phyloP scores from a whole-genome alignment of 331 rosid genomes.

The Phaseolus coccineus region DNA sequence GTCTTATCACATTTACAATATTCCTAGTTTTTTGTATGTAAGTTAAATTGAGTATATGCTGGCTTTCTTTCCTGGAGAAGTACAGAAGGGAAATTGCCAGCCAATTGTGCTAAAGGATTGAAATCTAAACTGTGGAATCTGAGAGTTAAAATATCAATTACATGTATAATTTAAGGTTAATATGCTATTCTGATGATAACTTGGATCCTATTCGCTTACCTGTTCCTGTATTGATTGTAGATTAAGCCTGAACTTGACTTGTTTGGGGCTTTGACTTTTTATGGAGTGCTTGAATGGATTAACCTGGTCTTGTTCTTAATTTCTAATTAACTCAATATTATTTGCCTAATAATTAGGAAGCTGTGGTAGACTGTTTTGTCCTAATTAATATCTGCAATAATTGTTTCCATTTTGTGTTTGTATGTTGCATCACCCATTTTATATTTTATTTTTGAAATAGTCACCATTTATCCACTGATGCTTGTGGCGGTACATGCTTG shows the following conservation, averaged over 20 bases:
- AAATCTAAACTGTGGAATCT: conserved; percentile 22
- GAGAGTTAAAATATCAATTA: conserved; percentile 9
- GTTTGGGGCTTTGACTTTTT: conserved; percentile 12
- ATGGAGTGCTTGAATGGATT: not conserved
- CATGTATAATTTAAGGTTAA: conserved; percentile 12
- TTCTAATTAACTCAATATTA: not conserved
- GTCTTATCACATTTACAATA: conserved; percentile 24
- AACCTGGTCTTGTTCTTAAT: not conserved
- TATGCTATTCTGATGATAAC: conserved; percentile 10
- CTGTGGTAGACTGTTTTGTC: conserved; percentile 8
- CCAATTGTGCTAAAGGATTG: conserved; percentile 6
- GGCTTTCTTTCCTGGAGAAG: conserved; percentile 34
- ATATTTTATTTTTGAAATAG: conserved; percentile 29
- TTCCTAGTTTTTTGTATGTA: not conserved
- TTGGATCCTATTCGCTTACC: not conserved
- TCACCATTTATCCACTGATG: conserved; percentile 16
- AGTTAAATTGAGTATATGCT: conserved; percentile 23
- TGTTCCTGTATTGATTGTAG: conserved; percentile 12
- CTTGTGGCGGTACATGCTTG: conserved; percentile 25
- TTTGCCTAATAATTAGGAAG: conserved; percentile 13
- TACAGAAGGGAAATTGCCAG: conserved; percentile 10
- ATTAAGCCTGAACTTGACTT: conserved; percentile 6
- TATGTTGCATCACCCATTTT: conserved; percentile 11
- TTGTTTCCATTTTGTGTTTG: not conserved
- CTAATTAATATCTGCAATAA: not conserved